Percentiles rank a stretch among this genome's conserved stretches.
phyloP scores from a whole-genome alignment of 2,329 filamentous ascomycete genomes.

The Hymenoscyphus linearis region DNA sequence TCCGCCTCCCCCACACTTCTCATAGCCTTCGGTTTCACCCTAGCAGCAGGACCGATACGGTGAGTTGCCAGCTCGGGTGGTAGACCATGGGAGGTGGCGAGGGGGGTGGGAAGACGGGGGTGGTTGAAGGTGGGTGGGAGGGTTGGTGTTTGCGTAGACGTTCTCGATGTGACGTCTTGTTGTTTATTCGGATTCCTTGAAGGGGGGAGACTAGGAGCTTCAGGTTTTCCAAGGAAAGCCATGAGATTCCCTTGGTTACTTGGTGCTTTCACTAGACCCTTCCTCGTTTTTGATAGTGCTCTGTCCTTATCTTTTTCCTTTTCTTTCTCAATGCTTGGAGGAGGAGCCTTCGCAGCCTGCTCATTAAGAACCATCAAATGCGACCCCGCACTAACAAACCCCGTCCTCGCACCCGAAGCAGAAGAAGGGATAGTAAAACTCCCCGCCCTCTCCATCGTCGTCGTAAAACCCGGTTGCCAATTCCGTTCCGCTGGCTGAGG shows the following conservation, averaged over 20 bases:
- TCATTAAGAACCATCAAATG: conserved; percentile 30
- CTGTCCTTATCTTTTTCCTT: too few species aligned
- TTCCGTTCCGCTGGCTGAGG: conserved; percentile 4
- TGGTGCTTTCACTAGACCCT: conserved; percentile 9
- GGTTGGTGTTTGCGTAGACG: not conserved
- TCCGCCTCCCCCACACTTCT: conserved; percentile 5
- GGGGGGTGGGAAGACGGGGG: conserved; percentile 1
- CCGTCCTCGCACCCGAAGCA: conserved; percentile 11
- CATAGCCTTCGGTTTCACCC: conserved; percentile 20
- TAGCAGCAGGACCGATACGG: conserved; percentile 16
- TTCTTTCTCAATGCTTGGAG: conserved; percentile 9
- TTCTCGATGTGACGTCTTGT: not conserved
- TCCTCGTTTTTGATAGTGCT: conserved; percentile 5
- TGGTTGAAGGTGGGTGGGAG: conserved; percentile 9
- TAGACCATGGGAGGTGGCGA: conserved; percentile 12
- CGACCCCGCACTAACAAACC: conserved; percentile 29
- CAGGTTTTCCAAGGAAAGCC: conserved; percentile 25
- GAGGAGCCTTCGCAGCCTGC: conserved; percentile 23
- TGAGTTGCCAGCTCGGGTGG: conserved; percentile 20
- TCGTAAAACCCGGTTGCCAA: conserved; percentile 41
- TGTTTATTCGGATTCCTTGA: not conserved
- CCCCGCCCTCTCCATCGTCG: conserved; percentile 56
- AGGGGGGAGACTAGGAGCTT: not conserved
- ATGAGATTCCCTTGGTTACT: conserved; percentile 25
- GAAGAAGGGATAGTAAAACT: conserved; percentile 55